These are phyloP conservation scores for Noccaea bulbosa DNA, from an alignment of 345 rosid species.

Conservation along the genomic window DNA sequence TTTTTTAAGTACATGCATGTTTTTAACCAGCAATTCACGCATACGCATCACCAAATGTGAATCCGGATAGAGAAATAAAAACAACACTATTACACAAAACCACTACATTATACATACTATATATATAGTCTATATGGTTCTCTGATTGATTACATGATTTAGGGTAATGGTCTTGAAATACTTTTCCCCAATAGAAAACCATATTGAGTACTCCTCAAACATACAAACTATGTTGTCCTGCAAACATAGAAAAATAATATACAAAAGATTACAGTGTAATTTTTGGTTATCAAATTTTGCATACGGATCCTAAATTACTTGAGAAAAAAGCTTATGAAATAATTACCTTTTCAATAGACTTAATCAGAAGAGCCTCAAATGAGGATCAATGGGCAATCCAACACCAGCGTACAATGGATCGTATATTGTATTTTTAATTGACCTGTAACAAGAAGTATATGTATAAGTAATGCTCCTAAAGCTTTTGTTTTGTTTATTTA, in stretches of 20 bases:
- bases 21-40: background rate
- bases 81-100: constrained; percentile 4
- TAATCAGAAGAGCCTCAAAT: constrained; percentile 23
- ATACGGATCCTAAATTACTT: background rate
- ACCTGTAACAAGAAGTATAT: constrained; percentile 27
- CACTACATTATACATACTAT: background rate
- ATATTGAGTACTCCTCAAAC: constrained; percentile 8
- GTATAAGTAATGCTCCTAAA: background rate
- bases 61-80: background rate
- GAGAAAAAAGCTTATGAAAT: background rate
- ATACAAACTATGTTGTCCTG: constrained; percentile 1
- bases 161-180: background rate
- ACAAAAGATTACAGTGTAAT: background rate
- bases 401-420: constrained; percentile 31
- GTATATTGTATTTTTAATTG: constrained; percentile 15
- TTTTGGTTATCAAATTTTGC: background rate
- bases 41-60: background rate
- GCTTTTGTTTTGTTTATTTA: background rate
- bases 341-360: constrained; percentile 16
- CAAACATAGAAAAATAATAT: background rate
- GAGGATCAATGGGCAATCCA: constrained; percentile 38
- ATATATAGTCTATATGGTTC: background rate
- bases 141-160: background rate
- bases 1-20: background rate
- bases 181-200: background rate